These are phyloP conservation scores for Rhododendron ovatum DNA, from an alignment of 148 eudicot genomes.

Conservation along the genomic window DNA sequence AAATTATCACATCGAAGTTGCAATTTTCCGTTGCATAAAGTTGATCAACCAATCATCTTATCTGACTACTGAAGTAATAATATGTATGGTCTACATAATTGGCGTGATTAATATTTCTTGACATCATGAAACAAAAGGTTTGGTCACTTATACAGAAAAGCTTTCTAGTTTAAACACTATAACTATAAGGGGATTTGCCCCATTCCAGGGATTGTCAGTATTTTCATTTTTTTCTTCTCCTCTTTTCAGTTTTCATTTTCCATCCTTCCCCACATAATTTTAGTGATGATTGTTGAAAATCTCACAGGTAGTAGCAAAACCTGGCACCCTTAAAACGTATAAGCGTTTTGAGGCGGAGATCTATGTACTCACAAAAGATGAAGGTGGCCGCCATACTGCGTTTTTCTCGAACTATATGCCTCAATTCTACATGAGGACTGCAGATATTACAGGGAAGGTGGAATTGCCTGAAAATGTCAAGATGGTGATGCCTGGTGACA, in stretches of 20 bases:
- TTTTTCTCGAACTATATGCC: conserved; percentile 70
- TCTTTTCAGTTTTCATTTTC: neutral
- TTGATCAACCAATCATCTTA: neutral
- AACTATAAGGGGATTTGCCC: neutral
- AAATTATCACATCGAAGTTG: neutral
- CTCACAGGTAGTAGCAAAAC: conserved; percentile 73
- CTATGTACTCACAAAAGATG: conserved; percentile 79
- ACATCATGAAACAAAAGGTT: neutral
- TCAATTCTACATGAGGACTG: conserved; percentile 83
- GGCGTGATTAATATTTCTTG: neutral
- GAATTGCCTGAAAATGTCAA: conserved; percentile 29
- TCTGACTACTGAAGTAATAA: neutral
- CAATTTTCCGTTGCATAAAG: neutral
- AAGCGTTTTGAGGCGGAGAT: conserved; percentile 73
- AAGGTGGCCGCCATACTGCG: conserved; percentile 83
- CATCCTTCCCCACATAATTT: neutral
- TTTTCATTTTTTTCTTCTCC: neutral
- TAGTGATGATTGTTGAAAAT: neutral
- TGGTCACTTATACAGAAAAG: neutral
- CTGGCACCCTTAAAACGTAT: conserved; percentile 56
- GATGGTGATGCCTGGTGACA: conserved; percentile 26
- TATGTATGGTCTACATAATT: neutral
- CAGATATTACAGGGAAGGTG: conserved; percentile 70
- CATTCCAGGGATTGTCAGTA: neutral
- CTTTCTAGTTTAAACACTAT: neutral